Percentiles rank a stretch among this genome's conserved stretches.
phyloP scores from a whole-genome alignment of 2,329 filamentous ascomycete species.

The Aureobasidium leucospermi region DNA sequence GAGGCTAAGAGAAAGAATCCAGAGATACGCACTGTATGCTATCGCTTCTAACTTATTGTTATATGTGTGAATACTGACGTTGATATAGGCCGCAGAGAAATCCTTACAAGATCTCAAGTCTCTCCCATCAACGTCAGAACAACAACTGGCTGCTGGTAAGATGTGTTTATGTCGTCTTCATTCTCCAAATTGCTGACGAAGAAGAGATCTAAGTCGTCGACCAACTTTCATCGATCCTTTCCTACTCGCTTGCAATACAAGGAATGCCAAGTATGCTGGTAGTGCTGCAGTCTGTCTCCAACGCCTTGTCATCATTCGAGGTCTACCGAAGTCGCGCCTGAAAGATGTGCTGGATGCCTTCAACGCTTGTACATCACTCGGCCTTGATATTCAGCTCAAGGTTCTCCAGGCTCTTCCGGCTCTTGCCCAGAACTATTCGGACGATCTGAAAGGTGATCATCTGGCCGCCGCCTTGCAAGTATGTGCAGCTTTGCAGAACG shows the following conservation, averaged over 20 bases:
- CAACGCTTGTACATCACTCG: slow-evolving; percentile 66
- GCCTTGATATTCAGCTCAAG: slow-evolving; percentile 87
- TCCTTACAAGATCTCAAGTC: slow-evolving; percentile 82
- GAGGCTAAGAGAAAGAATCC: slow-evolving; percentile 94
- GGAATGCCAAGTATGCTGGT: slow-evolving; percentile 81
- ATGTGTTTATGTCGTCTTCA: background rate
- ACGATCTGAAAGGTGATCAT: slow-evolving; percentile 71
- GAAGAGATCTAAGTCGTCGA: slow-evolving; percentile 70
- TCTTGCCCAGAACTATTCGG: slow-evolving; percentile 80
- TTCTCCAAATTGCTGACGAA: slow-evolving; percentile 22
- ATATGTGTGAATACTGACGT: slow-evolving; percentile 9
- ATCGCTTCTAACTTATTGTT: background rate
- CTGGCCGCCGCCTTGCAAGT: slow-evolving; percentile 79
- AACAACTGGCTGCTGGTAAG: slow-evolving; percentile 64
- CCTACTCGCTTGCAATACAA: slow-evolving; percentile 82
- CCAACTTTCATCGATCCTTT: slow-evolving; percentile 88
- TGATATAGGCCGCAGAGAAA: slow-evolving; percentile 66
- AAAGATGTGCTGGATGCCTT: slow-evolving; percentile 84
- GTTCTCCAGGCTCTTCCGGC: slow-evolving; percentile 88
- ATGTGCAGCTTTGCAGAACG: slow-evolving; percentile 83
- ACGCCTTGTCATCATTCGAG: slow-evolving; percentile 73
- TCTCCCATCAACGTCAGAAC: slow-evolving; percentile 66
- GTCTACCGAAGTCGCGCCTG: slow-evolving; percentile 69
- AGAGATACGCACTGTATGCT: slow-evolving; percentile 68
- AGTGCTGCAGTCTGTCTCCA: slow-evolving; percentile 87